phyloP scores from a whole-genome alignment of 148 eudicot species.

The Vaccinium corymbosum region DNA sequence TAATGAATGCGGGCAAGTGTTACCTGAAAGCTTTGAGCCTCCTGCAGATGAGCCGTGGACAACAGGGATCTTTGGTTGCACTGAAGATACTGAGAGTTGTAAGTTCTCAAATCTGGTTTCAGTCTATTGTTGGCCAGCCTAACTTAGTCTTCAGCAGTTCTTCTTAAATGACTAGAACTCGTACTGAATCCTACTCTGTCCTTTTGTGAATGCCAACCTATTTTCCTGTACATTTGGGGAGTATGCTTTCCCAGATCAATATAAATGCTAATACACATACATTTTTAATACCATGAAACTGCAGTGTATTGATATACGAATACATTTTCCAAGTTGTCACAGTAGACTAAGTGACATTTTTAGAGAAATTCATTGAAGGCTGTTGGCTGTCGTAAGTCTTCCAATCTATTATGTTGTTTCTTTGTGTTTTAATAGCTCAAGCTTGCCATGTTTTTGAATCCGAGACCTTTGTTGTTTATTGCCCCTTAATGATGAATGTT shows the following conservation, averaged over 20 bases:
- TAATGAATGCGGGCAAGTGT: constrained; percentile 82
- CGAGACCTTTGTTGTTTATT: neutral
- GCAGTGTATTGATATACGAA: neutral
- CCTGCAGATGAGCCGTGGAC: constrained; percentile 95
- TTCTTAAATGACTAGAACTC: neutral
- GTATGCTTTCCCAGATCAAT: neutral
- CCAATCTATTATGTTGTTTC: neutral
- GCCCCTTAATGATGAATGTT: neutral
- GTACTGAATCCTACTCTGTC: neutral
- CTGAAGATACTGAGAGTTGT: constrained; percentile 89
- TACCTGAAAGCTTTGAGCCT: constrained; percentile 94
- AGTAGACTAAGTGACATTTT: too few species aligned
- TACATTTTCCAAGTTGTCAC: neutral
- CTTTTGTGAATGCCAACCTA: neutral
- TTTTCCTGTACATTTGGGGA: neutral
- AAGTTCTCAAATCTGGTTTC: constrained; percentile 33
- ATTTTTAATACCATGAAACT: neutral
- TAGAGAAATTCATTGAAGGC: neutral
- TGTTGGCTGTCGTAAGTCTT: neutral
- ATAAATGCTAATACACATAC: neutral
- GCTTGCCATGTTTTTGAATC: neutral
- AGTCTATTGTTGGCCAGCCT: neutral
- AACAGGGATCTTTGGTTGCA: constrained; percentile 88
- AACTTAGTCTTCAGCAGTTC: neutral
- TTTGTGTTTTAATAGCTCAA: neutral